Evolutionary conservation across 345 rosid genomes (phyloP).

Genomic region (Cardamine resedifolia): DNA sequence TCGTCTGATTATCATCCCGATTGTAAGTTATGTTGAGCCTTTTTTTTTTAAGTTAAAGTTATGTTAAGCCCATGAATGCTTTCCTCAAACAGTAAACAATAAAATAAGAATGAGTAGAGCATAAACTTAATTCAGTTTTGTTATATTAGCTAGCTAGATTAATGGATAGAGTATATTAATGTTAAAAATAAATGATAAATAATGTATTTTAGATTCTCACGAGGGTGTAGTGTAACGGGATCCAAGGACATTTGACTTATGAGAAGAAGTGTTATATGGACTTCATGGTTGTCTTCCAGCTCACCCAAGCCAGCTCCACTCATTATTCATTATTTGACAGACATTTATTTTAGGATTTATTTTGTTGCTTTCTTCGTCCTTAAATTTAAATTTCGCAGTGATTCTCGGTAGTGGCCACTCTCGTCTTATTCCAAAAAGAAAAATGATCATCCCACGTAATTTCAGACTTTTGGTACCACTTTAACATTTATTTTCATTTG

Average conservation of each 20-base stretch:
- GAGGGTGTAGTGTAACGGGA: slow-evolving; percentile 25
- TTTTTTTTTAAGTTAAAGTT: no score
- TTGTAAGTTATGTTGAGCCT: background rate
- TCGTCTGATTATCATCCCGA: background rate
- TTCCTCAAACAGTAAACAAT: background rate
- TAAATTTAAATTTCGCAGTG: slow-evolving; percentile 8
- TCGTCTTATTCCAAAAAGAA: background rate
- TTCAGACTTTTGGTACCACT: background rate
- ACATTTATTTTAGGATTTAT: background rate
- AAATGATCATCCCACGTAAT: slow-evolving; percentile 1
- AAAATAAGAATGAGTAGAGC: background rate
- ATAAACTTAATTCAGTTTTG: background rate
- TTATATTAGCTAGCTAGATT: background rate
- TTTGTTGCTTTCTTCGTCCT: background rate
- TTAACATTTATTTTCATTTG: background rate
- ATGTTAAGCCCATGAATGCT: background rate
- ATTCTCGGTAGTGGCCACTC: slow-evolving; percentile 4
- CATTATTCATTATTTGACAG: slow-evolving; percentile 4
- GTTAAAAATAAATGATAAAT: background rate
- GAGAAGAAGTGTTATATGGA: slow-evolving; percentile 20
- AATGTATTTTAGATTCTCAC: slow-evolving; percentile 20
- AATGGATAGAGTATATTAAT: background rate
- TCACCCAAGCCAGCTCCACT: slow-evolving; percentile 35
- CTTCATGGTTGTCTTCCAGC: slow-evolving; percentile 37
- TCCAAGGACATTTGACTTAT: slow-evolving; percentile 38